phyloP scores from a whole-genome alignment of 148 eudicot species.

The Chenopodium quinoa region DNA sequence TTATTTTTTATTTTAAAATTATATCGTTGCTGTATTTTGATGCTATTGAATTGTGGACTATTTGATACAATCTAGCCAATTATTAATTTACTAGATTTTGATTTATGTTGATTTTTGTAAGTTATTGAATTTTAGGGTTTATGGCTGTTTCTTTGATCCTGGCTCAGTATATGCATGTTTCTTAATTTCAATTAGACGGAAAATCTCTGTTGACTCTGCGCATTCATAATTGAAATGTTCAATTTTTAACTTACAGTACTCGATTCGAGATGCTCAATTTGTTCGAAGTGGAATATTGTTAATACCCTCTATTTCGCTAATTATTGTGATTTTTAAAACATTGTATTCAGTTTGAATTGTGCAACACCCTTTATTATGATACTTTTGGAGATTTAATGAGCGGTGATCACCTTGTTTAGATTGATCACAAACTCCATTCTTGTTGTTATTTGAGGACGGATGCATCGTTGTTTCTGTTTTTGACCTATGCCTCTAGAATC shows the following conservation, averaged over 20 bases:
- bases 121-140: background rate
- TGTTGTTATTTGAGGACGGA: background rate
- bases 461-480: background rate
- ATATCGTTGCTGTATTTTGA: background rate
- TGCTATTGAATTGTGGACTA: too few species aligned
- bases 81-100: background rate
- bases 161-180: too few species aligned
- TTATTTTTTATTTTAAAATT: background rate
- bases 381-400: background rate
- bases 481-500: background rate
- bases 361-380: too few species aligned
- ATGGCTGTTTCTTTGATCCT: background rate
- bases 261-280: too few species aligned
- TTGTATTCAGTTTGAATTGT: background rate
- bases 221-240: background rate
- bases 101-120: background rate
- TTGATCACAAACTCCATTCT: background rate
- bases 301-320: too few species aligned
- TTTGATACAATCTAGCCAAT: too few species aligned
- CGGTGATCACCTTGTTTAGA: background rate
- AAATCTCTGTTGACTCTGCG: background rate
- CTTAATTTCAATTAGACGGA: background rate
- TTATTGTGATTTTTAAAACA: background rate
- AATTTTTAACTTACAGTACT: background rate
- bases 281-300: too few species aligned